Conservation (phyloP, 2,329 filamentous ascomycete species). For the Tolypocladium cylindrosporum region DNA sequence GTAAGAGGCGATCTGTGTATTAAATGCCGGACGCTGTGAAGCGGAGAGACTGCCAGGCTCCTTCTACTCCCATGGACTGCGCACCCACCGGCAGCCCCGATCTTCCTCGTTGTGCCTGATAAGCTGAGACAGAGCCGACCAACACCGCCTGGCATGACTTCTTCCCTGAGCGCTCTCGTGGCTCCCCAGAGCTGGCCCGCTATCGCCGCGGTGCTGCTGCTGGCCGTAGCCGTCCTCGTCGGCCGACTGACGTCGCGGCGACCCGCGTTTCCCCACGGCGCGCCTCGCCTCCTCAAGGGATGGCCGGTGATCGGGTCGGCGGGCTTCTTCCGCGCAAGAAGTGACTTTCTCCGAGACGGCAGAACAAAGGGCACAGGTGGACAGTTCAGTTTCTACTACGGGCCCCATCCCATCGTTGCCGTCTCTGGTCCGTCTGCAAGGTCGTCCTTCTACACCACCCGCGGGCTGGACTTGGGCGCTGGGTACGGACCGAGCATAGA, state of each 20-base stretch:
- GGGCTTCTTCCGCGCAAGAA: conserved; percentile 34
- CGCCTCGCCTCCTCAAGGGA: conserved; percentile 13
- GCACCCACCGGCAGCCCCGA: background rate
- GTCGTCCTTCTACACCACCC: conserved; percentile 33
- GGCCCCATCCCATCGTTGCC: conserved; percentile 31
- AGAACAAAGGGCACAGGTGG: conserved; percentile 21
- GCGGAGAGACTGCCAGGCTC: background rate
- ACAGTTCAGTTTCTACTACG: conserved; percentile 39
- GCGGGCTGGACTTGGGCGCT: conserved; percentile 29
- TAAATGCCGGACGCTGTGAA: background rate
- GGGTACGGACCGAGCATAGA: conserved; percentile 21
- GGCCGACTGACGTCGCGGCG: conserved; percentile 4
- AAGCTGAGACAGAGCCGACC: no score
- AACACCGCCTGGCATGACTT: background rate
- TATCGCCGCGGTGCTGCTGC: conserved; percentile 2
- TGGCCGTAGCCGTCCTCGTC: conserved; percentile 1
- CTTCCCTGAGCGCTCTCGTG: conserved; percentile 1
- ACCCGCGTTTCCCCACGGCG: conserved; percentile 11
- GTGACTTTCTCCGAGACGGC: conserved; percentile 30
- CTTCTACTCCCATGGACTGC: background rate
- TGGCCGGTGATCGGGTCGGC: conserved; percentile 33
- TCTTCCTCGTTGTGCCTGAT: background rate
- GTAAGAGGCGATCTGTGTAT: background rate
- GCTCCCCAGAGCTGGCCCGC: conserved; percentile 6
- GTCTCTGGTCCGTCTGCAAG: conserved; percentile 31